Percentiles rank a stretch among this genome's conserved stretches.
phyloP scores from a whole-genome alignment of 768 basidiomycete species.

The Epithele typhae region DNA sequence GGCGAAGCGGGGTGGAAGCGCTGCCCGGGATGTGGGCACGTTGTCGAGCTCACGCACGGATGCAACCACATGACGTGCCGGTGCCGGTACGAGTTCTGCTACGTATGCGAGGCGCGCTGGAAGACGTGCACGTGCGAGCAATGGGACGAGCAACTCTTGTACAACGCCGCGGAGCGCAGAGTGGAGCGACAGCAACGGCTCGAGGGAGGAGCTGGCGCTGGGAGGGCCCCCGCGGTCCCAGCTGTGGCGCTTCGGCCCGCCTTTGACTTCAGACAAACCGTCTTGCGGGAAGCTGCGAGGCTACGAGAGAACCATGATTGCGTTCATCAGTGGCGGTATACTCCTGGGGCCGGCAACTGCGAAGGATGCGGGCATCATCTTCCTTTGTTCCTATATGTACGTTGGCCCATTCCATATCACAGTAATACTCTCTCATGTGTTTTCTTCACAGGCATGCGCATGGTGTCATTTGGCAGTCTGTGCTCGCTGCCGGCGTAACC shows the following conservation, averaged over 20 bases:
- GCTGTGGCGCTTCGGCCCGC: no score
- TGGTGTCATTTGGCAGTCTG: constrained; percentile 32
- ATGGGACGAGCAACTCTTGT: constrained; percentile 53
- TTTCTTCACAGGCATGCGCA: constrained; percentile 26
- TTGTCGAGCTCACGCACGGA: constrained; percentile 29
- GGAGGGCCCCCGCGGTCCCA: neutral
- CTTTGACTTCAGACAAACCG: constrained; percentile 11
- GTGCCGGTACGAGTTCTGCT: constrained; percentile 39
- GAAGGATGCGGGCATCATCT: constrained; percentile 41
- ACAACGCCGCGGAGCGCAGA: constrained; percentile 40
- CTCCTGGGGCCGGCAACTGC: constrained; percentile 40
- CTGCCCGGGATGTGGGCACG: constrained; percentile 31
- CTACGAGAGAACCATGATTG: constrained; percentile 57
- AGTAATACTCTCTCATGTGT: neutral
- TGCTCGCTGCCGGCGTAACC: constrained; percentile 34
- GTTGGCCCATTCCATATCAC: constrained; percentile 15
- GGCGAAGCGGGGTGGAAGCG: constrained; percentile 34
- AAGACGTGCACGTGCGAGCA: constrained; percentile 57
- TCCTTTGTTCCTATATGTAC: constrained; percentile 45
- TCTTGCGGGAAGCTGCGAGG: constrained; percentile 30
- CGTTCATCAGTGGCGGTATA: constrained; percentile 39
- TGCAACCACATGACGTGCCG: constrained; percentile 40
- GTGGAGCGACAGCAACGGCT: constrained; percentile 30
- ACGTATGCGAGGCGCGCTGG: constrained; percentile 59
- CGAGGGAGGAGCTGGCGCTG: constrained; percentile 1